Conservation (phyloP, 2,329 filamentous ascomycete species). For the Aspergillus versicolor region DNA sequence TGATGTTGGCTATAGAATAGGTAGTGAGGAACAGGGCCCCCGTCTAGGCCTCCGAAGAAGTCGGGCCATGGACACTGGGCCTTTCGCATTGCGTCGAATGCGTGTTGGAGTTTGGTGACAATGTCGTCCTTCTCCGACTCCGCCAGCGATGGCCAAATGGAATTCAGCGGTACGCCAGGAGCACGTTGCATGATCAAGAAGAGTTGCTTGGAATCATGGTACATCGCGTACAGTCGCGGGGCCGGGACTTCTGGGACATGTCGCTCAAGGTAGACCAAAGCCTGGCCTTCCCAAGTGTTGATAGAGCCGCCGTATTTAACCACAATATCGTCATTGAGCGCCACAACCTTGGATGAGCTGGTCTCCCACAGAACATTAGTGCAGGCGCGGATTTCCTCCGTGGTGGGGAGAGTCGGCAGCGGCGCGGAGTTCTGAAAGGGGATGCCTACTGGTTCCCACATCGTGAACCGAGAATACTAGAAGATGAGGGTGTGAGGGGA, state of each 20-base stretch:
- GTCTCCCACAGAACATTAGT: conserved; percentile 25
- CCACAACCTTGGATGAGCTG: conserved; percentile 27
- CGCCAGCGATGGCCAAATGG: conserved; percentile 27
- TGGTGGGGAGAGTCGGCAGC: conserved; percentile 23
- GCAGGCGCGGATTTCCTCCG: conserved; percentile 28
- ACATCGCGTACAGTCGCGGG: conserved; percentile 33
- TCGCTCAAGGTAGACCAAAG: conserved; percentile 24
- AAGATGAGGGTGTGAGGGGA: no score
- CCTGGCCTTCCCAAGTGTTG: conserved; percentile 10
- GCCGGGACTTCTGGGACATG: conserved; percentile 27
- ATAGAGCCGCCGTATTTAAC: conserved; percentile 24
- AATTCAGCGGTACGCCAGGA: conserved; percentile 21
- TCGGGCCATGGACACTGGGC: conserved; percentile 25
- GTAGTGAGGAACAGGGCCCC: conserved; percentile 24
- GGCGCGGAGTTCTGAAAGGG: conserved; percentile 23
- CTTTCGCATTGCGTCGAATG: conserved; percentile 24
- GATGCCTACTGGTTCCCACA: conserved; percentile 26
- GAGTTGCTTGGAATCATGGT: conserved; percentile 21
- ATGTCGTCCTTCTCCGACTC: conserved; percentile 27
- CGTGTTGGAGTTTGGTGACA: conserved; percentile 22
- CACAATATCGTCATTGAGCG: conserved; percentile 26
- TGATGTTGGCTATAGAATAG: conserved; percentile 23
- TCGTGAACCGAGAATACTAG: neutral
- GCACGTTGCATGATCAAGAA: conserved; percentile 30
- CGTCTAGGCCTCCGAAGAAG: conserved; percentile 26